A percentile compares a stretch with the other conserved stretches of the same genome.
Conservation (phyloP, 768 basidiomycete species). For the Glaciozyma martinii region DNA sequence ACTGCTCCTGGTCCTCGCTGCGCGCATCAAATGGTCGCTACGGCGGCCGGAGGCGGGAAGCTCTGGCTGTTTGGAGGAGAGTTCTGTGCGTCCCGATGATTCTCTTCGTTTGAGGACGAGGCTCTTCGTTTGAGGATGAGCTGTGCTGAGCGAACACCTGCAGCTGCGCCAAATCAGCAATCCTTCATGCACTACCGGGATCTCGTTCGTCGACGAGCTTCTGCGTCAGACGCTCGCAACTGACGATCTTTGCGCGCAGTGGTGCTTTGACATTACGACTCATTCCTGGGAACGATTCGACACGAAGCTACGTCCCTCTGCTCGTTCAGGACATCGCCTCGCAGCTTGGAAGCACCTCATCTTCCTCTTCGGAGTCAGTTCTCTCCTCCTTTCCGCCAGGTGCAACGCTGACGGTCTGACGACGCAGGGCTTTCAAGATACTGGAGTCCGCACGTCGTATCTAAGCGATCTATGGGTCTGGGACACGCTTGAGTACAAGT, state of each 20-base stretch:
- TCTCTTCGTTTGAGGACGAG: no score
- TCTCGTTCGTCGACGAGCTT: slow-evolving; percentile 40
- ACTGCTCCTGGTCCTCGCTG: slow-evolving; percentile 80
- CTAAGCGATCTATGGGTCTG: slow-evolving; percentile 85
- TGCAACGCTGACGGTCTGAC: background rate
- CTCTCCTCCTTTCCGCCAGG: slow-evolving; percentile 56
- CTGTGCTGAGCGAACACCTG: background rate
- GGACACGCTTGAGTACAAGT: slow-evolving; percentile 66
- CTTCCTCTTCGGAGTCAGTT: slow-evolving; percentile 58
- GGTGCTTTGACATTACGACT: slow-evolving; percentile 64
- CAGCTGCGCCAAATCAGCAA: slow-evolving; percentile 32
- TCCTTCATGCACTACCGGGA: slow-evolving; percentile 73
- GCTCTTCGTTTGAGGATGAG: no score
- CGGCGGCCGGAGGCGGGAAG: slow-evolving; percentile 72
- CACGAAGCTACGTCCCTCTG: slow-evolving; percentile 67
- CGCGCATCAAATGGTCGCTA: slow-evolving; percentile 70
- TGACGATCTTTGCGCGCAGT: slow-evolving; percentile 37
- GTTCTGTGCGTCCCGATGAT: slow-evolving; percentile 39
- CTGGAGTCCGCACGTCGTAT: slow-evolving; percentile 55
- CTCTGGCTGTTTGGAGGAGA: slow-evolving; percentile 55
- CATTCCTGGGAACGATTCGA: slow-evolving; percentile 84
- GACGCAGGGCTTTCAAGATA: slow-evolving; percentile 57
- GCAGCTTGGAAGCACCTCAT: slow-evolving; percentile 80
- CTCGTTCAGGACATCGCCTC: slow-evolving; percentile 83
- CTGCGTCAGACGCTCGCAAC: background rate